Conservation (phyloP, 805 yeast genomes). For the Yamadazyma tumulicola region DNA sequence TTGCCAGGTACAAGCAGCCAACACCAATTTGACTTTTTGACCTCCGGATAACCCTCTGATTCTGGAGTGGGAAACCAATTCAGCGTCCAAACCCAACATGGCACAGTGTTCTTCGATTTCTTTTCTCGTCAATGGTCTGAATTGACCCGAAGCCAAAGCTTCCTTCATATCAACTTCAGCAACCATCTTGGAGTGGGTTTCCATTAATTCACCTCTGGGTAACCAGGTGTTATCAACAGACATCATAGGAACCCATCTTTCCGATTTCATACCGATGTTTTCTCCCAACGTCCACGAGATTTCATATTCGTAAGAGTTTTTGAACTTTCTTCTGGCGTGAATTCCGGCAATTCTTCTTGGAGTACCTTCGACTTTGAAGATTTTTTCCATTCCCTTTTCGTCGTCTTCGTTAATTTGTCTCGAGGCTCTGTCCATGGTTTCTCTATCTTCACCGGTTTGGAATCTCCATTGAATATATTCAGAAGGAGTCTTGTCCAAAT, state of each 20-base stretch:
- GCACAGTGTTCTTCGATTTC: slow-evolving; percentile 99
- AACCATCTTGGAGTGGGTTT: slow-evolving; percentile 94
- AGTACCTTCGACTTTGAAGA: slow-evolving; percentile 98
- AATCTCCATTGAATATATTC: slow-evolving; percentile 99
- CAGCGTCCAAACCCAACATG: slow-evolving; percentile 97
- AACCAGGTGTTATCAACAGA: slow-evolving; percentile 99
- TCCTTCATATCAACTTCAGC: slow-evolving; percentile 99
- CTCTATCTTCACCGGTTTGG: slow-evolving; percentile 99
- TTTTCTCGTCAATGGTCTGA: slow-evolving; percentile 99
- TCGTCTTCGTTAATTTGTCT: slow-evolving; percentile 96
- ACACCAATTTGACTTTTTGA: slow-evolving; percentile 98
- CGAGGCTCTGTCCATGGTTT: slow-evolving; percentile 99
- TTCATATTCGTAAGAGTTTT: slow-evolving; percentile 99
- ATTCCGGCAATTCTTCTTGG: slow-evolving; percentile 96
- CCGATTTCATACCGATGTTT: slow-evolving; percentile 97
- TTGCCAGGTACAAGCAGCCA: slow-evolving; percentile 99
- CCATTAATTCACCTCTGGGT: slow-evolving; percentile 93
- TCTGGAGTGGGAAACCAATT: slow-evolving; percentile 99
- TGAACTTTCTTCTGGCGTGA: slow-evolving; percentile 98
- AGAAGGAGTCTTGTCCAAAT: slow-evolving; percentile 98
- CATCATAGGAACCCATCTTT: slow-evolving; percentile 99
- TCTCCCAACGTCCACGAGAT: slow-evolving; percentile 97
- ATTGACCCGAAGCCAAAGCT: slow-evolving; percentile 99
- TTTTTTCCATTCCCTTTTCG: slow-evolving; percentile 98
- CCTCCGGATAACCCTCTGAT: slow-evolving; percentile 99